Evolutionary conservation across 129 eudicot species (phyloP).

Genomic region (Artemisia annua): DNA sequence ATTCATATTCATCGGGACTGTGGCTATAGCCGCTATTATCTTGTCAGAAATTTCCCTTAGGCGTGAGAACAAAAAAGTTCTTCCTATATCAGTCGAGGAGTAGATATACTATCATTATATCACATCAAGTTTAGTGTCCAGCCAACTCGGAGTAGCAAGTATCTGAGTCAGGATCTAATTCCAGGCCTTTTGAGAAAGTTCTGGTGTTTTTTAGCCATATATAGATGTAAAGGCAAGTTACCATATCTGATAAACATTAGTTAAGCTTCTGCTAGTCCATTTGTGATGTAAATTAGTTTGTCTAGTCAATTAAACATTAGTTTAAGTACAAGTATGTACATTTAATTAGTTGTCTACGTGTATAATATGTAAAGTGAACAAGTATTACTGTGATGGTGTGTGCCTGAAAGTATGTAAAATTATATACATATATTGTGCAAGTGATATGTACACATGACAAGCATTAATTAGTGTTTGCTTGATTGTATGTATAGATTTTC

Average conservation of each 20-base stretch:
- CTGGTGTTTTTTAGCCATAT: too few species aligned
- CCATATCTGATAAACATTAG: too few species aligned
- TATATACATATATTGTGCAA: not conserved
- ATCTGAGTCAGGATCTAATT: not conserved
- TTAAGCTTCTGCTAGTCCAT: too few species aligned
- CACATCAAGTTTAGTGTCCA: not conserved
- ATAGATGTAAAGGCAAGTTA: too few species aligned
- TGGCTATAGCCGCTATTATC: too few species aligned
- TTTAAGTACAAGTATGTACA: not conserved
- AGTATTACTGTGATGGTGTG: not conserved
- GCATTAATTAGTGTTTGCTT: too few species aligned
- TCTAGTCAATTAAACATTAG: not conserved
- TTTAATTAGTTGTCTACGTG: not conserved
- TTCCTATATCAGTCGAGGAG: not conserved
- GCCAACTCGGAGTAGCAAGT: not conserved
- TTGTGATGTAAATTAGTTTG: not conserved
- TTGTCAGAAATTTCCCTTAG: not conserved
- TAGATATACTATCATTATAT: not conserved
- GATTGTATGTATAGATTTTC: too few species aligned
- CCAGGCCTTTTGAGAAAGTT: too few species aligned
- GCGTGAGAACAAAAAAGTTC: constrained; percentile 2
- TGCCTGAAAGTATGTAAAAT: not conserved
- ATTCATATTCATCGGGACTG: too few species aligned
- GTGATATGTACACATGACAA: too few species aligned
- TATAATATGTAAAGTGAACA: not conserved